phyloP scores from a whole-genome alignment of 768 basidiomycete species.

The Lepiota brunneoincarnata region DNA sequence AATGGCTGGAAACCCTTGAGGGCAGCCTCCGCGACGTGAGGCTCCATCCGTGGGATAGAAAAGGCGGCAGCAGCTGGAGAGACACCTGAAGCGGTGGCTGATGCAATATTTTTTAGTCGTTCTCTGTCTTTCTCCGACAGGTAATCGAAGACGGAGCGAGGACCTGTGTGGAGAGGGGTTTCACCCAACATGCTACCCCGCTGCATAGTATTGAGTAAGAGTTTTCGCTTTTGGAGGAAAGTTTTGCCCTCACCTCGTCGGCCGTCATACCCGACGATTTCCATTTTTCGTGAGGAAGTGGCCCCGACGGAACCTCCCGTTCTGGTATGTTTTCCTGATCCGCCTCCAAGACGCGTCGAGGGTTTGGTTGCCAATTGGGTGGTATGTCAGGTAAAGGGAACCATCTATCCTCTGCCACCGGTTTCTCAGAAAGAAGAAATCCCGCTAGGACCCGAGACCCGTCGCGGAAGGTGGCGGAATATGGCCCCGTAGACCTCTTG shows the following conservation, averaged over 20 bases:
- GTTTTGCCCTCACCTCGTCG: constrained; percentile 56
- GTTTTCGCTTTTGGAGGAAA: background rate
- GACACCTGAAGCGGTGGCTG: constrained; percentile 20
- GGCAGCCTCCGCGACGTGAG: constrained; percentile 83
- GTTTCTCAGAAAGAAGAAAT: constrained; percentile 67
- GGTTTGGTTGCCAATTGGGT: constrained; percentile 82
- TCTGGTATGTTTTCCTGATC: constrained; percentile 46
- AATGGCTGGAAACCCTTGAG: constrained; percentile 91
- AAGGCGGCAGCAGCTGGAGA: constrained; percentile 15
- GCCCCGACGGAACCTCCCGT: constrained; percentile 18
- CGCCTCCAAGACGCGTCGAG: constrained; percentile 66
- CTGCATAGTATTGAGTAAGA: constrained; percentile 34
- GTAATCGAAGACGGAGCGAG: constrained; percentile 90
- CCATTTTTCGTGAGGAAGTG: constrained; percentile 46
- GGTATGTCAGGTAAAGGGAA: constrained; percentile 85
- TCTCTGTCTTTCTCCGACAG: constrained; percentile 91
- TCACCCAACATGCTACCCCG: constrained; percentile 85
- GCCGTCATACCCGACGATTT: constrained; percentile 54
- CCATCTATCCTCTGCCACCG: constrained; percentile 72
- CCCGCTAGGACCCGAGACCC: constrained; percentile 73
- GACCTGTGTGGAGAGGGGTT: constrained; percentile 60
- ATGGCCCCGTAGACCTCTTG: constrained; percentile 31
- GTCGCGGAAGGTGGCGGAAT: constrained; percentile 53
- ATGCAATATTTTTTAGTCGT: constrained; percentile 63
- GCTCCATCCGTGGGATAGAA: constrained; percentile 55